phyloP scores from a whole-genome alignment of 106 monocot species.

The Phalaenopsis aphrodite region DNA sequence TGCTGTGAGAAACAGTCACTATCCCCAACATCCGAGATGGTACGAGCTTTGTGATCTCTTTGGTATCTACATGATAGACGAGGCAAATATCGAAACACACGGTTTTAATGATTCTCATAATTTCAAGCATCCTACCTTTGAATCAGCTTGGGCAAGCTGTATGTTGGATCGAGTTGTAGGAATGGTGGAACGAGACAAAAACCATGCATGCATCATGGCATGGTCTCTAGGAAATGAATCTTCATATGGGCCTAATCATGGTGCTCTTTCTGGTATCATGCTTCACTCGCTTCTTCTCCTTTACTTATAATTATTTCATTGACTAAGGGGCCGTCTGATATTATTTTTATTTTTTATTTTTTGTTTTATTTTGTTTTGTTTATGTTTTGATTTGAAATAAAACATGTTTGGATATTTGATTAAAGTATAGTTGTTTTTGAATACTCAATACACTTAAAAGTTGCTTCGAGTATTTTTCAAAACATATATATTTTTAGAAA shows the following conservation, averaged over 20 bases:
- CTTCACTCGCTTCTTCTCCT: too few species aligned
- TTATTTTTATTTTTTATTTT: too few species aligned
- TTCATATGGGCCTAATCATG: slow-evolving; percentile 93
- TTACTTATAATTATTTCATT: not conserved
- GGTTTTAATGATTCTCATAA: slow-evolving; percentile 59
- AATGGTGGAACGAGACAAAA: slow-evolving; percentile 98
- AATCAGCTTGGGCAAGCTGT: slow-evolving; percentile 71
- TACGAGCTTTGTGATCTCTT: slow-evolving; percentile 96
- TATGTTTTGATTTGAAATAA: too few species aligned
- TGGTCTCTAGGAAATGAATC: slow-evolving; percentile 99
- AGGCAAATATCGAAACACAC: slow-evolving; percentile 98
- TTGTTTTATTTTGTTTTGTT: too few species aligned
- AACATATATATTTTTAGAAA: too few species aligned
- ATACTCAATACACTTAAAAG: too few species aligned
- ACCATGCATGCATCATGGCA: slow-evolving; percentile 86
- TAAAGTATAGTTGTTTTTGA: too few species aligned
- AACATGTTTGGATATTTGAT: too few species aligned
- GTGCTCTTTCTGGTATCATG: slow-evolving; percentile 79
- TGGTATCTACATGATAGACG: slow-evolving; percentile 94
- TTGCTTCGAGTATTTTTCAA: too few species aligned
- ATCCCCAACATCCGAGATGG: slow-evolving; percentile 96
- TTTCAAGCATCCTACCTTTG: slow-evolving; percentile 81
- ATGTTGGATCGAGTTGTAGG: slow-evolving; percentile 91
- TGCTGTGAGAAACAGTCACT: slow-evolving; percentile 99
- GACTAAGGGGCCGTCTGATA: not conserved